These are phyloP conservation scores for Cryphonectria parasitica DNA, from an alignment of 2,329 filamentous ascomycete genomes.

Conservation along the genomic window DNA sequence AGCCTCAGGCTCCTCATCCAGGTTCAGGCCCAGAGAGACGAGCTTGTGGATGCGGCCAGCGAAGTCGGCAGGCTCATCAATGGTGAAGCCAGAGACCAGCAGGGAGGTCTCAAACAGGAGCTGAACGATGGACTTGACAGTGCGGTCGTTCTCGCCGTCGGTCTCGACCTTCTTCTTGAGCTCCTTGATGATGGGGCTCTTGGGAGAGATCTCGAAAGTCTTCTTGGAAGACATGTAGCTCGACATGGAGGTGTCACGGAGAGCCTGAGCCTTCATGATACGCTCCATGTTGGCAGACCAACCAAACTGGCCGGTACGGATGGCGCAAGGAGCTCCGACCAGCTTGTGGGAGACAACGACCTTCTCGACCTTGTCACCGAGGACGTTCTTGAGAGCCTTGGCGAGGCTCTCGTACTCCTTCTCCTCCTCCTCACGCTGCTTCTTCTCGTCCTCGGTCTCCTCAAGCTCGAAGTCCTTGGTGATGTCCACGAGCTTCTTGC, in stretches of 20 bases:
- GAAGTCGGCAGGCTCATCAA: conserved; percentile 97
- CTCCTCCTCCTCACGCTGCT: conserved; percentile 90
- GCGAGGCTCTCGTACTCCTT: conserved; percentile 95
- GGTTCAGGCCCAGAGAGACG: conserved; percentile 94
- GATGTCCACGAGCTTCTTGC: conserved; percentile 99
- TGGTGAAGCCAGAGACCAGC: conserved; percentile 98
- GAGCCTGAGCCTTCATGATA: conserved; percentile 99
- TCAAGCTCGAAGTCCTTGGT: conserved; percentile 99
- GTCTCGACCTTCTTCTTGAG: conserved; percentile 99
- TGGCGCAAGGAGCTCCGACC: conserved; percentile 90
- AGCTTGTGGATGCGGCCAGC: conserved; percentile 99
- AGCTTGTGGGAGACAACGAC: conserved; percentile 99
- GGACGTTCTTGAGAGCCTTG: conserved; percentile 98
- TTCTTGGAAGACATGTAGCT: conserved; percentile 99
- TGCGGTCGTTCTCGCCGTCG: conserved; percentile 97
- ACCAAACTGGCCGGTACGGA: conserved; percentile 99
- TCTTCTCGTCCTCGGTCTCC: conserved; percentile 99
- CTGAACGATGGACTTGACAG: conserved; percentile 98
- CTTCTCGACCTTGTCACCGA: conserved; percentile 99
- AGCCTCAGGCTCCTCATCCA: conserved; percentile 89
- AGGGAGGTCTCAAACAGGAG: conserved; percentile 99
- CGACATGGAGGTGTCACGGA: conserved; percentile 99
- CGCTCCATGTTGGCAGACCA: conserved; percentile 99
- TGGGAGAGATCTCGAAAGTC: conserved; percentile 99
- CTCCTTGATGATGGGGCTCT: conserved; percentile 97